These are phyloP conservation scores for Cryptococcus floricola DNA, from an alignment of 1,284 basidiomycete species.

Conservation along the genomic window DNA sequence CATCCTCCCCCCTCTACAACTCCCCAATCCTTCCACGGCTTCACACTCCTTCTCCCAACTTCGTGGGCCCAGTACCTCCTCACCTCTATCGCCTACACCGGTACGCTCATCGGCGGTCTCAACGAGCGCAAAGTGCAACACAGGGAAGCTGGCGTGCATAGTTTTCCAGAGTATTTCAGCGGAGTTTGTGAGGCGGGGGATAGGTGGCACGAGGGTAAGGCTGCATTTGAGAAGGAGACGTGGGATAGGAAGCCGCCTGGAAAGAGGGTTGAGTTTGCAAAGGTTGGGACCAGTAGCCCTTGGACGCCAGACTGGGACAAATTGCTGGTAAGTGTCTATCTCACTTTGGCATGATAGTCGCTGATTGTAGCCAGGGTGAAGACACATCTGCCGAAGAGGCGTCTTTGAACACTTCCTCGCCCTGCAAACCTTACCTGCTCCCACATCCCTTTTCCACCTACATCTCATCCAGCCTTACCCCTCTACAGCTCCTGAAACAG, in stretches of 20 bases:
- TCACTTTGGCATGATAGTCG: background rate
- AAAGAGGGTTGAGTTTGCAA: constrained; percentile 69
- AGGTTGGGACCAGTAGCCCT: constrained; percentile 63
- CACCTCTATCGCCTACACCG: constrained; percentile 71
- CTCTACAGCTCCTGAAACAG: constrained; percentile 53
- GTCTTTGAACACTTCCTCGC: constrained; percentile 39
- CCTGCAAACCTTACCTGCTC: constrained; percentile 60
- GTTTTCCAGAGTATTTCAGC: constrained; percentile 80
- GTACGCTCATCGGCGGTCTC: constrained; percentile 74
- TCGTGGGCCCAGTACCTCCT: constrained; percentile 81
- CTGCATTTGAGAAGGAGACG: constrained; percentile 53
- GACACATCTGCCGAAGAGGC: constrained; percentile 20
- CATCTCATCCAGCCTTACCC: constrained; percentile 5
- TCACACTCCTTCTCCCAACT: constrained; percentile 75
- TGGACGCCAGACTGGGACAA: constrained; percentile 71
- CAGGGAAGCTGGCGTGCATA: constrained; percentile 68
- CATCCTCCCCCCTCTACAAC: constrained; percentile 34
- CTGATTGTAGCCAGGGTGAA: background rate
- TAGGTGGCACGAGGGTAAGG: constrained; percentile 52
- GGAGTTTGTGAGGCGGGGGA: constrained; percentile 55
- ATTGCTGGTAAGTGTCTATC: constrained; percentile 50
- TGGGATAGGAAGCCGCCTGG: constrained; percentile 80
- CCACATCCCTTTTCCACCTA: constrained; percentile 50
- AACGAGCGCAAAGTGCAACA: constrained; percentile 69
- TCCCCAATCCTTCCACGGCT: constrained; percentile 62